These are phyloP conservation scores for Stephania cephalantha DNA, from an alignment of 164 flowering plant species.

Conservation along the genomic window DNA sequence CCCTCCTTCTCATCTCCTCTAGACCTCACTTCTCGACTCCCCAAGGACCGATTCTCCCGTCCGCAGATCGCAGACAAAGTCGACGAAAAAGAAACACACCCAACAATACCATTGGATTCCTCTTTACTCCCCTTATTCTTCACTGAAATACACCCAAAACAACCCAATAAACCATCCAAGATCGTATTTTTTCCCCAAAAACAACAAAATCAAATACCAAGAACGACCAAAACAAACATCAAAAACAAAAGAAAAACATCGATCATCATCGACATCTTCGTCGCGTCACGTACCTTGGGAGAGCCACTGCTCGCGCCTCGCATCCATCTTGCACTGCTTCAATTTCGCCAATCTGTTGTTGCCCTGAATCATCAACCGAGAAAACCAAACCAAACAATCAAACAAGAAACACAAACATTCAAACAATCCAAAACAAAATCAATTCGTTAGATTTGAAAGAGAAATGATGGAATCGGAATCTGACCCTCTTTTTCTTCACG, in stretches of 20 bases:
- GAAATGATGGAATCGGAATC: neutral
- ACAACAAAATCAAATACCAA: neutral
- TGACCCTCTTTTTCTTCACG: conserved; percentile 71
- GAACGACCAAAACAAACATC: no score
- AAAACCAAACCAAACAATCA: neutral
- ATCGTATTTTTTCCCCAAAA: neutral
- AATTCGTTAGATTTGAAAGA: neutral
- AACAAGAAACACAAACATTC: neutral
- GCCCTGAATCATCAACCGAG: conserved; percentile 29
- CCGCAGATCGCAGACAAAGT: conserved; percentile 13
- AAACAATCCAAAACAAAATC: neutral
- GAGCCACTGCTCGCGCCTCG: conserved; percentile 68
- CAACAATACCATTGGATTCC: conserved; percentile 24
- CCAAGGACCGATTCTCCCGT: conserved; percentile 13
- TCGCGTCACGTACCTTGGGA: conserved; percentile 13
- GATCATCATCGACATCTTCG: neutral
- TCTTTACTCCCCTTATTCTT: conserved; percentile 52
- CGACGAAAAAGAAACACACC: conserved; percentile 16
- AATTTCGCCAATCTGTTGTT: conserved; percentile 64
- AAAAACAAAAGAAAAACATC: no score
- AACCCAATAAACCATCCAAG: neutral
- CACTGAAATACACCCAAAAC: conserved; percentile 2
- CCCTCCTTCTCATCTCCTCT: conserved; percentile 25
- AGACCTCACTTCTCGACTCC: conserved; percentile 32
- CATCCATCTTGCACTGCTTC: conserved; percentile 86